Evolutionary conservation across 768 basidiomycete species (phyloP), one percentile per base, ranked within the genome.

Genomic region (Kwoniella pini): DNA sequence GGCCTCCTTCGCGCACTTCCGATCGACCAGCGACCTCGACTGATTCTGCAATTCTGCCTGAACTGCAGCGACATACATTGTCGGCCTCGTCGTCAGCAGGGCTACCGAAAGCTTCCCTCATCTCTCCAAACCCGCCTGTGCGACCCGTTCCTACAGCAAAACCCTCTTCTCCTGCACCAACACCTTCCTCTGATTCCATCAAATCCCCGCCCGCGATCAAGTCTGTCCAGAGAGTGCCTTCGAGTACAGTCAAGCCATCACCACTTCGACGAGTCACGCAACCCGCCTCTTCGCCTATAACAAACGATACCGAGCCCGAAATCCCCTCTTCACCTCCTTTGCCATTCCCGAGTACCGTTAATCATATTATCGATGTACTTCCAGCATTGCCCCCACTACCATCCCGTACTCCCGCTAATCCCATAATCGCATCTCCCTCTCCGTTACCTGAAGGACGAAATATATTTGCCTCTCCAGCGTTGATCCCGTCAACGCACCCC

Each of bases 201-300:
- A 53, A 53, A 22, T 13, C 27, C 21, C 28, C 51, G 15, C 13
- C 15, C 51, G 15, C 33, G 36, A 22, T 33, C 27, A 27, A 30
- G 21, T 53, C 33, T 22, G 26, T 33, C 7, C 51, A 38, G 4
- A 30, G 59, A 26, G 17, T 54, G 15, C 59, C 59, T 9, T 61
- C 59, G 12, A 31, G 52, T 13, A 61, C 44, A 11, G 53, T 61
- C 42, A 61, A 36, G 26, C 59, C 59, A 1, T 61, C 59, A 12
- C 59, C 59, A 3, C 38, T 61, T 27, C 27, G 59, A 22, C 52
- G 28, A 19, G 59, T 61, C 43, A 61, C 49, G 17, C 60, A 55
- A 28, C 60, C 60, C 30, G 60, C 54, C 4, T 62, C 60, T 21
- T 55, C 60, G 39, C 60, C 60, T 30, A 50, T 62, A 0, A 31